These are phyloP conservation scores for Pneumocystis canis DNA, from an alignment of 1,139 yeast genomes.

Conservation along the genomic window DNA sequence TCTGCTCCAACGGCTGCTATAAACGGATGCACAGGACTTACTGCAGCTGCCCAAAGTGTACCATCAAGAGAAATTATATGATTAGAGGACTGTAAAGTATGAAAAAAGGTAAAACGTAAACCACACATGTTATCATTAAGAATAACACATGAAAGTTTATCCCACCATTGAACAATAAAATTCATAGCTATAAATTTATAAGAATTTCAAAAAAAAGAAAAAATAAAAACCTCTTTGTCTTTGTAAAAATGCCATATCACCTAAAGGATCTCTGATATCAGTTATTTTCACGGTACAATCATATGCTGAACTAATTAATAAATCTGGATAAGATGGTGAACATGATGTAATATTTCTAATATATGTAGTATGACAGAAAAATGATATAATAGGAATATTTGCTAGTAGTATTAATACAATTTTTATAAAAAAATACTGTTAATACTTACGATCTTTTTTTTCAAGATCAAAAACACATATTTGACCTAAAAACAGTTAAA, in stretches of 20 bases:
- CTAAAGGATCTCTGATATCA: background rate
- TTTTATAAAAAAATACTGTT: background rate
- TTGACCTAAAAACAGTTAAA: background rate
- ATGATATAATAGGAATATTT: conserved; percentile 2
- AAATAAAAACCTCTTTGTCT: conserved; percentile 5
- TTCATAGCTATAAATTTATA: background rate
- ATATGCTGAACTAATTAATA: conserved; percentile 5
- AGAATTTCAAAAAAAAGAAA: background rate
- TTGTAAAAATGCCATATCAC: conserved; percentile 3
- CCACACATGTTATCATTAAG: conserved; percentile 5
- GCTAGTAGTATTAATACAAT: background rate
- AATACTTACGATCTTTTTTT: background rate
- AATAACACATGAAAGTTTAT: conserved; percentile 4
- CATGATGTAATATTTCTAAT: conserved; percentile 4
- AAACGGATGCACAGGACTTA: conserved; percentile 7
- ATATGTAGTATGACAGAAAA: conserved; percentile 4
- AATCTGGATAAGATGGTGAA: conserved; percentile 4
- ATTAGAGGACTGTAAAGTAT: conserved; percentile 2
- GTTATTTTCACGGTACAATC: conserved; percentile 7
- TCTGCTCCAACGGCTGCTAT: conserved; percentile 5
- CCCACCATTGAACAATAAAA: conserved; percentile 8
- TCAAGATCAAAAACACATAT: conserved; percentile 4
- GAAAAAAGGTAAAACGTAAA: conserved; percentile 3
- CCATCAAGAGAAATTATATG: conserved; percentile 5
- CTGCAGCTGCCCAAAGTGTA: conserved; percentile 5